Evolutionary conservation across 1,139 yeast genomes (phyloP), one percentile per base, ranked within the genome.

Genomic region (Taphrina betulina): DNA sequence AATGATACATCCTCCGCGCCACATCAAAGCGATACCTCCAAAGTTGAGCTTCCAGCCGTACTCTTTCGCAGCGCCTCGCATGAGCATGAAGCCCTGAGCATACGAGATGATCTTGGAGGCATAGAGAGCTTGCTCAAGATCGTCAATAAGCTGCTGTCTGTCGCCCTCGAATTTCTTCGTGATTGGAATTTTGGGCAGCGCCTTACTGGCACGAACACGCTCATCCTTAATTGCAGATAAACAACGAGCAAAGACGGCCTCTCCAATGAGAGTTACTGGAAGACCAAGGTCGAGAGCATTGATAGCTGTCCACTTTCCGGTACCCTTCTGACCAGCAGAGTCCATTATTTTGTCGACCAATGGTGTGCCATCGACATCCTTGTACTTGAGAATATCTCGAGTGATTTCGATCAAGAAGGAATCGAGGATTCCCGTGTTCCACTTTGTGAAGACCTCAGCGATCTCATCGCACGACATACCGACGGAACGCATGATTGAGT

Each of bases 1-100:
- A 76, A 92, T 92, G 75, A 92, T 92, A 81, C 98, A 92, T 67
- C 98, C 98, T 78, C 98, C 98, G 82, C 98, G 85, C 98, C 98
- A 92, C 98, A 92, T 92, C 71, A 92, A 82, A 66, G 97, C 98
- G 69, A 92, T 92, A 63, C 95, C 92, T 65, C 97, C 96, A 82
- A 87, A 86, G 85, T 92, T 92, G 74, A 92, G 80, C 74, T 87
- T 83, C 98, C 98, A 92, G 69, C 83, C 83, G 80, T 88, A 92
- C 74, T 88, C 95, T 76, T 80, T 85, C 66, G 96, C 97, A 67
- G 98, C 98, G 75, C 92, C 96, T 74, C 94, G 87, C 77, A 92
- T 89, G 73, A 92, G 83, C 97, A 92, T 92, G 85, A 92, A 92
- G 73, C 98, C 98, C 79, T 92, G 98, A 65, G 97, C 95, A 74